Percentiles rank a stretch among this genome's conserved stretches.
Conservation (phyloP, 441 rosid species). For the Erysimum cheiri region DNA sequence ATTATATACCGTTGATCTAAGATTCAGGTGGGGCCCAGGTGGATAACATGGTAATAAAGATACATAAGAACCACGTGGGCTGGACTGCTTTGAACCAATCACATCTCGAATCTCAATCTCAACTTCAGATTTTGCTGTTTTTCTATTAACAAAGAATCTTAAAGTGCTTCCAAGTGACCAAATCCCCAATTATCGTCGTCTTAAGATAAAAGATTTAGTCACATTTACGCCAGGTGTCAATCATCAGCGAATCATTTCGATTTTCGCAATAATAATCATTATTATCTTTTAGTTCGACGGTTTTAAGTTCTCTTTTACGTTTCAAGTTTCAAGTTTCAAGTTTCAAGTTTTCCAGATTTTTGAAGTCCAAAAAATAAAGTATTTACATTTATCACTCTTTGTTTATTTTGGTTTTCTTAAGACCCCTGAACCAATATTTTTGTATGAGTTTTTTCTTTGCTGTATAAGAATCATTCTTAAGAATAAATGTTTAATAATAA, state of each 20-base stretch:
- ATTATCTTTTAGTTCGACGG: conserved; percentile 24
- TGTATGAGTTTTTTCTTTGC: not conserved
- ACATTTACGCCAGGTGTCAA: conserved; percentile 45
- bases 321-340: conserved; percentile 13
- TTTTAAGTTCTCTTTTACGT: conserved; percentile 15
- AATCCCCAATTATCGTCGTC: conserved; percentile 43
- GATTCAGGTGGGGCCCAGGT: conserved; percentile 31
- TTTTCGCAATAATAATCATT: conserved; percentile 36
- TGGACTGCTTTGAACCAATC: conserved; percentile 44
- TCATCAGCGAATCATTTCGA: conserved; percentile 49
- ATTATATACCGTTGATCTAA: conserved; percentile 14
- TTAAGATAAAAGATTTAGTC: conserved; percentile 36
- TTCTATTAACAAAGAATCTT: conserved; percentile 35
- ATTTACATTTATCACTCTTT: not conserved
- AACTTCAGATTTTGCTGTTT: conserved; percentile 30
- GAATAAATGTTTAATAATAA: not conserved
- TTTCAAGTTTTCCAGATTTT: not conserved
- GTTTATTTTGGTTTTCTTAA: not conserved
- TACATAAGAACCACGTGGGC: conserved; percentile 35
- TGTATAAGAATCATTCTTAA: not conserved
- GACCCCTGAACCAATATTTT: not conserved
- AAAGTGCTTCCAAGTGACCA: conserved; percentile 35
- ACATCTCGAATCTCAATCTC: conserved; percentile 41
- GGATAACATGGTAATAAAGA: conserved; percentile 35
- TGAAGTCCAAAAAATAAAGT: not conserved